Evolutionary conservation across 345 rosid genomes (phyloP).

Genomic region (Mallotus nudiflorus): DNA sequence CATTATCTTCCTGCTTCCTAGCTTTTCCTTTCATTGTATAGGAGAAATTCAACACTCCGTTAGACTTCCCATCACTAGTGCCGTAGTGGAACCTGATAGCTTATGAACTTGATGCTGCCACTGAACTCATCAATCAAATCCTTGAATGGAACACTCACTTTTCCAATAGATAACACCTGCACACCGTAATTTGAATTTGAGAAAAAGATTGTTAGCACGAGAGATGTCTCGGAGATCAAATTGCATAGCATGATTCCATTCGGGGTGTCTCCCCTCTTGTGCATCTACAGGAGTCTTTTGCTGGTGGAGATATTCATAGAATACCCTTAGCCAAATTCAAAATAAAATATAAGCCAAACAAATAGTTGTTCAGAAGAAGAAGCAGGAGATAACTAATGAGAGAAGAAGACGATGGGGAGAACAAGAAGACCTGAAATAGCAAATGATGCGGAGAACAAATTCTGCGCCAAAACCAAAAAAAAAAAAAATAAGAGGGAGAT

Average conservation of each 20-base stretch:
- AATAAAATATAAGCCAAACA: too few species aligned
- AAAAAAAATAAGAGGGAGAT: too few species aligned
- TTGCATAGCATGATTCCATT: conserved; percentile 45
- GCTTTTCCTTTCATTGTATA: conserved; percentile 27
- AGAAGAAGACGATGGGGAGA: too few species aligned
- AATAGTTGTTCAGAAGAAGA: too few species aligned
- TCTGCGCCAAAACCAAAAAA: too few species aligned
- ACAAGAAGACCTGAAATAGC: too few species aligned
- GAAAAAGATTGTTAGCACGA: conserved; percentile 15
- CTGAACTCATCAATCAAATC: conserved; percentile 40
- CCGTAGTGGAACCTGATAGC: conserved; percentile 43
- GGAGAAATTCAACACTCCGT: conserved; percentile 43
- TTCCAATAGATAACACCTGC: conserved; percentile 34
- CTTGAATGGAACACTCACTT: conserved; percentile 36
- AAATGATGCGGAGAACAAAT: too few species aligned
- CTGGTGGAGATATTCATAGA: too few species aligned
- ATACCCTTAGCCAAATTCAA: too few species aligned
- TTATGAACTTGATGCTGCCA: conserved; percentile 30
- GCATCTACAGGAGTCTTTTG: conserved; percentile 34
- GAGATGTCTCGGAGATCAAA: conserved; percentile 34
- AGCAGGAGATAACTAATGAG: too few species aligned
- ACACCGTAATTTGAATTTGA: conserved; percentile 34
- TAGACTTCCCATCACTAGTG: conserved; percentile 36
- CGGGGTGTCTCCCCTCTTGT: conserved; percentile 41
- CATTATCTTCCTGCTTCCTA: background rate